phyloP scores from a whole-genome alignment of 495 filamentous ascomycete genomes.

The Neurospora tetraspora region DNA sequence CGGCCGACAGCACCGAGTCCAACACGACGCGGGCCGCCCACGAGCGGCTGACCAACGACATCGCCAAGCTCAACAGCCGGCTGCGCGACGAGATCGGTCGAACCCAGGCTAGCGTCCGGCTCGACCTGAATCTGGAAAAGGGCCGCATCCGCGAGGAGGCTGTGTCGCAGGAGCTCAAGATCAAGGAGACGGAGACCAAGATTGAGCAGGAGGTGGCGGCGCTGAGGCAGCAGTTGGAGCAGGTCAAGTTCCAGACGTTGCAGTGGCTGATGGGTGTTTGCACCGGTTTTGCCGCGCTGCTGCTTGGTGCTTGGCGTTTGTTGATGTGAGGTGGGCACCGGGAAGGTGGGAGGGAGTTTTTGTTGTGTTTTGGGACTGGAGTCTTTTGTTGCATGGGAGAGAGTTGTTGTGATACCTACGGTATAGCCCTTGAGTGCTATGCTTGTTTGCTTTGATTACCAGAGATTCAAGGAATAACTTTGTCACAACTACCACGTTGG shows the following conservation, averaged over 20 bases:
- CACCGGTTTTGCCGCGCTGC: conserved; percentile 79
- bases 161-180: conserved; percentile 92
- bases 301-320: conserved; percentile 93
- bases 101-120: conserved; percentile 79
- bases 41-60: conserved; percentile 86
- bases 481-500: not conserved
- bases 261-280: conserved; percentile 99
- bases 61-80: conserved; percentile 80
- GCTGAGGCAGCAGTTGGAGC: conserved; percentile 82
- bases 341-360: not conserved
- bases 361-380: not conserved
- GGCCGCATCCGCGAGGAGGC: conserved; percentile 94
- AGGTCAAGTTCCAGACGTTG: conserved; percentile 93
- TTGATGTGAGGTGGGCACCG: conserved; percentile 41
- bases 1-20: conserved; percentile 81
- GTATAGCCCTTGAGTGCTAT: not conserved
- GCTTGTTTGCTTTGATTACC: not conserved
- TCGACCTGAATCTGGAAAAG: conserved; percentile 96
- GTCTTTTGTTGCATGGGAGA: not conserved
- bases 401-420: not conserved
- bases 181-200: conserved; percentile 96
- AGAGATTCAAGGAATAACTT: not conserved
- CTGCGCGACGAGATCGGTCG: conserved; percentile 89
- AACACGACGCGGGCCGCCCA: conserved; percentile 81
- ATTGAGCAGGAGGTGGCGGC: conserved; percentile 97